phyloP scores from a whole-genome alignment of 805 yeast species.

The Saccharomycopsis javanensis region DNA sequence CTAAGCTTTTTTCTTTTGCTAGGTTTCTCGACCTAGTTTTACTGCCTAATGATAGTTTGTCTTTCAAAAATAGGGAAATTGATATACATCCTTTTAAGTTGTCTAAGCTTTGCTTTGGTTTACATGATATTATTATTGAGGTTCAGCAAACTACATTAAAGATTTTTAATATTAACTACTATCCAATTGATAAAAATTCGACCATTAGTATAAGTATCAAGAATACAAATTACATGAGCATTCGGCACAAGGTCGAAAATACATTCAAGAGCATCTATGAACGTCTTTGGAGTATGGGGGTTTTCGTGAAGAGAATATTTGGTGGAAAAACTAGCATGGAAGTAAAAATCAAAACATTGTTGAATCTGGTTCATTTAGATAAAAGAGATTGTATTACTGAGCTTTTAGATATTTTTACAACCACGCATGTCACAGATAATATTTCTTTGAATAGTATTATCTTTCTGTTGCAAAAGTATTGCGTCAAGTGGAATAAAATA shows the following conservation, averaged over 20 bases:
- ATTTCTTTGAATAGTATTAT: not conserved
- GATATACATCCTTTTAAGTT: not conserved
- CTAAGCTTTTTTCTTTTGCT: not conserved
- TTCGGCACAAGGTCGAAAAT: not conserved
- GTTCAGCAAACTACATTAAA: not conserved
- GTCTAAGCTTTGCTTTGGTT: not conserved
- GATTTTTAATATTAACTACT: not conserved
- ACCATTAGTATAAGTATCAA: not conserved
- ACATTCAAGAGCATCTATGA: not conserved
- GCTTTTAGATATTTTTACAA: not conserved
- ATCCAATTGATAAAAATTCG: not conserved
- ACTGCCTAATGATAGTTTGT: not conserved
- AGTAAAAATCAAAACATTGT: not conserved
- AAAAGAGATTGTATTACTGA: not conserved
- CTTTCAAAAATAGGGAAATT: not conserved
- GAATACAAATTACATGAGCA: not conserved
- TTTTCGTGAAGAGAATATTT: not conserved
- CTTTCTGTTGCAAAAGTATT: not conserved
- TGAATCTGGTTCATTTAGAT: not conserved
- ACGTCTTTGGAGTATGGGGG: not conserved
- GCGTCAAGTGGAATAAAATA: not conserved
- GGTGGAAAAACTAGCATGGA: not conserved
- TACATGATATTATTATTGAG: not conserved
- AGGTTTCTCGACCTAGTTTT: not conserved
- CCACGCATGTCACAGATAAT: not conserved